A percentile compares a stretch with the other conserved stretches of the same genome.
Conservation (phyloP, 371 early-diverging fungal genomes). For the Mucor racemosus region DNA sequence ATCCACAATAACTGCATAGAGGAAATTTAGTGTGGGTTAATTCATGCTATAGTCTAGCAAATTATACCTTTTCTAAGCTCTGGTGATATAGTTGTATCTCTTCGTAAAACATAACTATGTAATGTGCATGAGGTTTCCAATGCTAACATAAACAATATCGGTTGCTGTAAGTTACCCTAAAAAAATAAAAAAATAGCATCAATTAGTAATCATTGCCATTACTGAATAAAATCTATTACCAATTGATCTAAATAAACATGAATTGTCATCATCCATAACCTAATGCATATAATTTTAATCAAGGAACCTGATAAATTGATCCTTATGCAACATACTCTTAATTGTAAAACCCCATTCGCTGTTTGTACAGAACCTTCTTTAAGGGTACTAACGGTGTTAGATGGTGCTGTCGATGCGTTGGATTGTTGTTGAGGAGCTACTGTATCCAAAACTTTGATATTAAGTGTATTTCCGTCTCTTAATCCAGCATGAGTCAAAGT, state of each 20-base stretch:
- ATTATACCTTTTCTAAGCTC: conserved; percentile 46
- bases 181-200: conserved; percentile 29
- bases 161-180: conserved; percentile 53
- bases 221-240: conserved; percentile 25
- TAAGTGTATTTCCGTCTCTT: conserved; percentile 45
- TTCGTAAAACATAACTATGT: conserved; percentile 38
- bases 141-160: not conserved
- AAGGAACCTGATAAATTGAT: not conserved
- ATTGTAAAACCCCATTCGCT: conserved; percentile 12
- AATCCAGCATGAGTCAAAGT: conserved; percentile 28
- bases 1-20: conserved; percentile 19
- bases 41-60: not conserved
- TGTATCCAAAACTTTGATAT: conserved; percentile 26
- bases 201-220: not conserved
- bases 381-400: not conserved
- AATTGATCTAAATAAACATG: conserved; percentile 58
- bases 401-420: not conserved
- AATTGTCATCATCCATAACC: conserved; percentile 60
- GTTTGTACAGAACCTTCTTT: conserved; percentile 21
- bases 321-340: conserved; percentile 15
- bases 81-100: conserved; percentile 27
- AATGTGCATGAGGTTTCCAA: conserved; percentile 24
- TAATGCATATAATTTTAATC: conserved; percentile 13
- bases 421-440: not conserved
- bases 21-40: not conserved